Base-by-base conservation (phyloP, 345 rosid species). In the Schrenkiella parvula region DNA sequence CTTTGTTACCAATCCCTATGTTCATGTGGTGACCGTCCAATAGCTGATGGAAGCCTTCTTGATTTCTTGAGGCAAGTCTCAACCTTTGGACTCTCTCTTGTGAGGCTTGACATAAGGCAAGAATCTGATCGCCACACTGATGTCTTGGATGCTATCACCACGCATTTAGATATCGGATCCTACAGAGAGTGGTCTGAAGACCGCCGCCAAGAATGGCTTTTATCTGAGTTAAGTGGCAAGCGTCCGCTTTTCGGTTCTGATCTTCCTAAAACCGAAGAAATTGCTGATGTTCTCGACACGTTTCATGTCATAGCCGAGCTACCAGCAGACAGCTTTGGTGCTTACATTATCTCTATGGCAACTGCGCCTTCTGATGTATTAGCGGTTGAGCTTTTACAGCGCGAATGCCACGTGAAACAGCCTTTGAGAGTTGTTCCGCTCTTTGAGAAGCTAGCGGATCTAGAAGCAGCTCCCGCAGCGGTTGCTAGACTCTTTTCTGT, bases 31-130 rank as follows among this genome's bases (percentile, higher is more conserved):
- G 99, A 95, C 80, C 90, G 84, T 38, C 54, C 98, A 61, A 92
- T 95, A 70, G 99, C 99, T 58, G 99, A 95, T 72, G 99, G 99
- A 59, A 91, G 97, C 82, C 98, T 95, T 74, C 98, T 95, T 31
- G 99, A 95, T 83, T 92, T 92, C 85, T 71, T 92, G 78, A 83
- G 98, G 74, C 99, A 95, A 86, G 98, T 90, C 29, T 95, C 99
- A 3, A 95, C 97, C 46, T 95, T 92, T 64, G 99, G 99, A 17
- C 93, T 95, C 59, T 88, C 98, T 43, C 86, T 95, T 37, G 99
- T 95, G 43, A 82, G 91, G 68, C 96, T 95, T 54, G 99, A 95
- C 76, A 92, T 95, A 25, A 79, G 99, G 69, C 99, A 95, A 84
- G 99, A 95, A 72, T 95, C 99, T 0, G 98, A 92, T 32, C 85